phyloP scores from a whole-genome alignment of 2,329 filamentous ascomycete species.

The Aspergillus ochraceus region DNA sequence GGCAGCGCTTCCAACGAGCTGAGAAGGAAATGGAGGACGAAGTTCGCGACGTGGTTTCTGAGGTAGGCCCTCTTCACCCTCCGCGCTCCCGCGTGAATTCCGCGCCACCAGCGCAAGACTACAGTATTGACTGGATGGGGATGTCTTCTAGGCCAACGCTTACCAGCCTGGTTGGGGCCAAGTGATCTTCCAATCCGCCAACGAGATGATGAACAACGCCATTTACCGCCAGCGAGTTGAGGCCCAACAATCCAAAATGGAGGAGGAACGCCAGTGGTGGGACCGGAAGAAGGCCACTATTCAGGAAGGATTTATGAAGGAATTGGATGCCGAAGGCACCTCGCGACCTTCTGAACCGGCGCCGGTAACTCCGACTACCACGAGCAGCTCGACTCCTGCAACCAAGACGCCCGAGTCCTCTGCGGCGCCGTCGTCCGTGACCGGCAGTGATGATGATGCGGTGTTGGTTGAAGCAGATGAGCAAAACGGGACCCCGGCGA shows the following conservation, averaged over 20 bases:
- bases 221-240: constrained; percentile 72
- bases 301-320: constrained; percentile 76
- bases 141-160: constrained; percentile 72
- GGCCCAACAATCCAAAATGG: constrained; percentile 70
- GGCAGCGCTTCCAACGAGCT: constrained; percentile 85
- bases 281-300: constrained; percentile 75
- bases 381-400: constrained; percentile 12
- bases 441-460: constrained; percentile 67
- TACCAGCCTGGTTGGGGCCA: constrained; percentile 88
- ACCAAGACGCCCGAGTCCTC: constrained; percentile 22
- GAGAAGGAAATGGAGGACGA: constrained; percentile 99
- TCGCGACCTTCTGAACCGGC: constrained; percentile 18
- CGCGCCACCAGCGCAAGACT: constrained; percentile 16
- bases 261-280: constrained; percentile 87
- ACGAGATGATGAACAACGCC: constrained; percentile 88
- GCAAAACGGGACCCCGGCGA: constrained; percentile 32
- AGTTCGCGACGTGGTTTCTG: constrained; percentile 86
- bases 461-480: constrained; percentile 72
- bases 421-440: constrained; percentile 36
- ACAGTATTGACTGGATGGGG: neutral
- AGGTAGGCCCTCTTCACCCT: constrained; percentile 58
- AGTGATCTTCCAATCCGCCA: constrained; percentile 93
- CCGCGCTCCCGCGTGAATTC: constrained; percentile 1
- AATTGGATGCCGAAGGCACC: constrained; percentile 56
- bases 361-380: constrained; percentile 13